These are phyloP conservation scores for Parafenestella ontariensis DNA, from an alignment of 2,329 filamentous ascomycete genomes.

Conservation along the genomic window DNA sequence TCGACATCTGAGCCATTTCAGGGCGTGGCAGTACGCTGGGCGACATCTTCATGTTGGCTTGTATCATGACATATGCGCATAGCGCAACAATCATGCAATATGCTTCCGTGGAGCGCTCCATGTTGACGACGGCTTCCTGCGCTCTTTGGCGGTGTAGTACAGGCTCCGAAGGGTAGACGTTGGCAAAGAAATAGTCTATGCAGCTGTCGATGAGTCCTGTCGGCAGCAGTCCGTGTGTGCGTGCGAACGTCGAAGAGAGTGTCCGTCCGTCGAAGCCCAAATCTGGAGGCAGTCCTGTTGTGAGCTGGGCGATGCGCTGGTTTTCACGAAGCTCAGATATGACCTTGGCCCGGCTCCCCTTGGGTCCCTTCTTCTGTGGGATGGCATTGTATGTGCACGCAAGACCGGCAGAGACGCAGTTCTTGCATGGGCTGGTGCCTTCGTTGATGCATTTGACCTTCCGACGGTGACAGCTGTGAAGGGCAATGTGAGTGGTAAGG, in stretches of 20 bases:
- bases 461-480: slow-evolving; percentile 53
- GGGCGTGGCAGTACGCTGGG: slow-evolving; percentile 56
- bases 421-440: slow-evolving; percentile 63
- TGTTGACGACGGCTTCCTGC: slow-evolving; percentile 61
- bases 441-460: slow-evolving; percentile 62
- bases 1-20: slow-evolving; percentile 51
- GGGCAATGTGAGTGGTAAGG: slow-evolving; percentile 6
- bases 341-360: slow-evolving; percentile 67
- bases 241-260: slow-evolving; percentile 53
- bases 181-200: slow-evolving; percentile 67
- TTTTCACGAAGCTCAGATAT: slow-evolving; percentile 67
- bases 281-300: slow-evolving; percentile 49
- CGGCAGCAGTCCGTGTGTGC: slow-evolving; percentile 58
- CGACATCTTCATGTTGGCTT: slow-evolving; percentile 55
- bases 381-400: slow-evolving; percentile 71
- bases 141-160: slow-evolving; percentile 60
- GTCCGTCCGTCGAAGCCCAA: slow-evolving; percentile 51
- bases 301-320: slow-evolving; percentile 54
- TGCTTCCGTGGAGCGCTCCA: slow-evolving; percentile 61
- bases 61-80: slow-evolving; percentile 59
- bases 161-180: slow-evolving; percentile 70
- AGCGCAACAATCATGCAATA: slow-evolving; percentile 64
- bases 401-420: slow-evolving; percentile 65
- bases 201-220: slow-evolving; percentile 60
- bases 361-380: slow-evolving; percentile 69